A percentile compares a stretch with the other conserved stretches of the same genome.
Evolutionary conservation across 495 filamentous ascomycete genomes (phyloP).

Genomic region (Acidomyces sp.): DNA sequence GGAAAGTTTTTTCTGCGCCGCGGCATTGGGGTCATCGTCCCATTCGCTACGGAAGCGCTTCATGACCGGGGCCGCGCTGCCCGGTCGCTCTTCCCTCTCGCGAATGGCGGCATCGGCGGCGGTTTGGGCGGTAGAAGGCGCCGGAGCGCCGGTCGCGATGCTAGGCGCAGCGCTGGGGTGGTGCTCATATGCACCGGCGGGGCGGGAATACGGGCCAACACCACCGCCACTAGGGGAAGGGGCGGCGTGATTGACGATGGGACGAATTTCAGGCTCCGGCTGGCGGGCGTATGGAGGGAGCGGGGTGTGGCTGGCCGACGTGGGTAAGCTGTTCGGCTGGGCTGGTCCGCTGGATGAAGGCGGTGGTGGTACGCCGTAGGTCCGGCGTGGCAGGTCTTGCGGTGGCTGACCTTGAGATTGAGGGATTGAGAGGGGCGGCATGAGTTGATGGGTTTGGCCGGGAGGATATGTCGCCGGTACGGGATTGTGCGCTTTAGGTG

Average conservation of each 20-base stretch:
- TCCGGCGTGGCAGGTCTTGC: slow-evolving; percentile 14
- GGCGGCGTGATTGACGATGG: slow-evolving; percentile 71
- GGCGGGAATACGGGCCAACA: slow-evolving; percentile 65
- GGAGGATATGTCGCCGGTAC: slow-evolving; percentile 51
- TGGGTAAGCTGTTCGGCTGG: slow-evolving; percentile 38
- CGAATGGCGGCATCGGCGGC: slow-evolving; percentile 67
- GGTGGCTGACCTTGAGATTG: slow-evolving; percentile 5
- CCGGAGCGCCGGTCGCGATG: slow-evolving; percentile 65
- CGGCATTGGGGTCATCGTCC: slow-evolving; percentile 58
- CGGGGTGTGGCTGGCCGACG: slow-evolving; percentile 25
- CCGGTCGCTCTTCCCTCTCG: slow-evolving; percentile 63
- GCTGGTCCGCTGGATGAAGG: slow-evolving; percentile 32
- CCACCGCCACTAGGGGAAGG: slow-evolving; percentile 67
- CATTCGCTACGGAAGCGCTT: slow-evolving; percentile 85
- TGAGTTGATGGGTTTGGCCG: slow-evolving; percentile 42
- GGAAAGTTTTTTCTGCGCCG: slow-evolving; percentile 63
- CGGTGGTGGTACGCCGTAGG: slow-evolving; percentile 5
- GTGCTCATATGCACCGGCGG: slow-evolving; percentile 62
- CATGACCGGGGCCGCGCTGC: slow-evolving; percentile 54
- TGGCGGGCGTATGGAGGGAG: slow-evolving; percentile 47
- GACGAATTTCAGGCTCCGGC: slow-evolving; percentile 55
- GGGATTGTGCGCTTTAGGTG: slow-evolving; percentile 45
- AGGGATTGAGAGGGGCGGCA: slow-evolving; percentile 8
- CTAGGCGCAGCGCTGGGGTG: slow-evolving; percentile 52
- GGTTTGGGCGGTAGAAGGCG: slow-evolving; percentile 56